Base-by-base conservation (phyloP, 768 basidiomycete genomes). In the Russula compacta region DNA sequence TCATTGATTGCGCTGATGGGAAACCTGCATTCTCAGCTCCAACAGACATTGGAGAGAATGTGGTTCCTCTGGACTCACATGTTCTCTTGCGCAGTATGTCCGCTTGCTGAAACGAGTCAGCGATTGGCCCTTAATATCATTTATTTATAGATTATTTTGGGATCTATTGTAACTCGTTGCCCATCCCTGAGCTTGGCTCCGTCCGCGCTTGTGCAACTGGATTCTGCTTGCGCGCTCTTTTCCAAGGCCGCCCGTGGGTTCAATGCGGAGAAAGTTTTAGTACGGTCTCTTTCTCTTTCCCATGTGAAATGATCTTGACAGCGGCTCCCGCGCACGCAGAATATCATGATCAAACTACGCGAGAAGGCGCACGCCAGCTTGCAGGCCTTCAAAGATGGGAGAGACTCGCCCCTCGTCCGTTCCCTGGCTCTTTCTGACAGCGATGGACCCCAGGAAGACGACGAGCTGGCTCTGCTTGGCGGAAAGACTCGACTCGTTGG, bases 101-200 rank as follows among this genome's bases (percentile, higher is more conserved):
- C 56, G 15, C 15, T 56, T n/a, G 11, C 14, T 21, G 32, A 19
- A 19, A 39, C 35, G 38, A 29, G 19, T 42, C 47, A 24, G 12
- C 15, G 6, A 38, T 40, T 2, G 24, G 12, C 17, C 33, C 38
- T 24, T 59, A 12, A 56, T 36, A 12, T 2, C 24, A n/a, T 53
- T 67, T 29, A 57, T 32, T 12, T 40, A 35, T 60, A 84, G 84
- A 87, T 89, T 64, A 77, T 89, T 53, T 73, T 89, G 50, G 86
- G 86, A 39, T 85, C 86, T 21, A 86, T 89, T 39, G 86, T 88
- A 11, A 89, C 87, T 17, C 78, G 86, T 53, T 88, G 86, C 71
- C 86, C 87, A 11, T 88, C 87, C 17, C 86, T 88, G 82, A 86
- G 85, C 66, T 72, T 89, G 62, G 87, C 86, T 21, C 84, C 85